A percentile compares a stretch with the other conserved stretches of the same genome.
phyloP scores from a whole-genome alignment of 768 basidiomycete species.

The Lactarius akahatsu region DNA sequence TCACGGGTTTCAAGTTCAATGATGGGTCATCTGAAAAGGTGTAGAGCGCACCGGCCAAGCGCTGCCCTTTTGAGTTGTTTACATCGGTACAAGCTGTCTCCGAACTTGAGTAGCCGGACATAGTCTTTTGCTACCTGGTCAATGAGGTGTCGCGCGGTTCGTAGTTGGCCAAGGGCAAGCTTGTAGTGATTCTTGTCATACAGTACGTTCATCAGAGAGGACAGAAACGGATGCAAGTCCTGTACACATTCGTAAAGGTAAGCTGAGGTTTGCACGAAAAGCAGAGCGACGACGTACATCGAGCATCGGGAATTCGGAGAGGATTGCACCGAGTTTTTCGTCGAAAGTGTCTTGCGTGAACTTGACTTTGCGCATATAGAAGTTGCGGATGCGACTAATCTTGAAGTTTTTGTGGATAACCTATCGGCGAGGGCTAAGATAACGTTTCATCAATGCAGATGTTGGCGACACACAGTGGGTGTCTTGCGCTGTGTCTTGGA shows the following conservation, averaged over 20 bases:
- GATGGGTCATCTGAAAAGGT: not conserved
- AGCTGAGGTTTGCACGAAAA: not conserved
- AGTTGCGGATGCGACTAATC: constrained; percentile 96
- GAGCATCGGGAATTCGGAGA: constrained; percentile 95
- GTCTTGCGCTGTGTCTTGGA: constrained; percentile 97
- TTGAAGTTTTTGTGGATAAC: constrained; percentile 99
- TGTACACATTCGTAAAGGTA: constrained; percentile 30
- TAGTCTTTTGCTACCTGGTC: constrained; percentile 98
- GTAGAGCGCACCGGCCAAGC: constrained; percentile 77
- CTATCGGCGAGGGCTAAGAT: constrained; percentile 38
- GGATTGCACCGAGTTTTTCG: constrained; percentile 89
- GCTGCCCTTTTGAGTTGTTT: constrained; percentile 98
- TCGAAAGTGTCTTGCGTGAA: constrained; percentile 97
- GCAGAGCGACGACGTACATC: constrained; percentile 61
- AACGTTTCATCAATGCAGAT: not conserved
- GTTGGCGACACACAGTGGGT: constrained; percentile 64
- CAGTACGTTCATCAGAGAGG: constrained; percentile 94
- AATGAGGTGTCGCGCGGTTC: constrained; percentile 93
- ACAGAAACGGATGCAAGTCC: constrained; percentile 95
- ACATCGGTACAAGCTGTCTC: constrained; percentile 95
- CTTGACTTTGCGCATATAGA: constrained; percentile 99
- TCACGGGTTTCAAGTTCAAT: constrained; percentile 15
- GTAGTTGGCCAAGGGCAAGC: constrained; percentile 94
- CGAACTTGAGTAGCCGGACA: constrained; percentile 94
- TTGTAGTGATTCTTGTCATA: constrained; percentile 99